phyloP scores from a whole-genome alignment of 2,329 filamentous ascomycete species.

The Septoria petroselini region DNA sequence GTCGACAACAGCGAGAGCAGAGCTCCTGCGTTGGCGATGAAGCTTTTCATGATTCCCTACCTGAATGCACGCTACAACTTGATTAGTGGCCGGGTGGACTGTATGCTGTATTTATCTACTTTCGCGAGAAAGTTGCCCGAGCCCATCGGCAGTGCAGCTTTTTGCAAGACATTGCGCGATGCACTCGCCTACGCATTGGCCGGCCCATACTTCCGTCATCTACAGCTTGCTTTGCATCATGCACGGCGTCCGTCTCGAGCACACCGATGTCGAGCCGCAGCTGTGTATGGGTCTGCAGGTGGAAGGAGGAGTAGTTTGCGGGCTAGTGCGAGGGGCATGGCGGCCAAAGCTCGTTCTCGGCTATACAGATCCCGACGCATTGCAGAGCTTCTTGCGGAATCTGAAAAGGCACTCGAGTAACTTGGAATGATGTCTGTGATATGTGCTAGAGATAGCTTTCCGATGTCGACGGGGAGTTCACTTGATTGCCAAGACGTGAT shows the following conservation, averaged over 20 bases:
- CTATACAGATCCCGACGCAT: background rate
- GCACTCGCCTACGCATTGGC: constrained; percentile 4
- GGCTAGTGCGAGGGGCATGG: background rate
- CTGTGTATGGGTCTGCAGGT: background rate
- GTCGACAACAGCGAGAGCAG: constrained; percentile 18
- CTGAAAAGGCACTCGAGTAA: background rate
- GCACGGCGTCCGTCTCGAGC: constrained; percentile 3
- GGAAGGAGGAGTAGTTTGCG: background rate
- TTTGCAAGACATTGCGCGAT: background rate
- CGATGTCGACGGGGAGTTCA: no score
- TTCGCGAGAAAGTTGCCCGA: background rate
- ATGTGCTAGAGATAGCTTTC: no score
- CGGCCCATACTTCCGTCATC: constrained; percentile 1
- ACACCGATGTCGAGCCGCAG: constrained; percentile 6
- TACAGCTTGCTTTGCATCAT: background rate
- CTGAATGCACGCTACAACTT: background rate
- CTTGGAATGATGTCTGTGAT: background rate
- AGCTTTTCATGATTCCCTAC: constrained; percentile 18
- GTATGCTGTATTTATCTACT: background rate
- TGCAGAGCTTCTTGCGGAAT: background rate
- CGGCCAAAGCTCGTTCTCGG: background rate
- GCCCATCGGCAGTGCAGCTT: background rate
- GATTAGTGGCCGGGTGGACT: background rate
- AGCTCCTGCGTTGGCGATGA: constrained; percentile 15
- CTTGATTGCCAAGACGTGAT: background rate